phyloP scores from a whole-genome alignment of 2,329 filamentous ascomycete genomes.

The Hansfordia pulvinata region DNA sequence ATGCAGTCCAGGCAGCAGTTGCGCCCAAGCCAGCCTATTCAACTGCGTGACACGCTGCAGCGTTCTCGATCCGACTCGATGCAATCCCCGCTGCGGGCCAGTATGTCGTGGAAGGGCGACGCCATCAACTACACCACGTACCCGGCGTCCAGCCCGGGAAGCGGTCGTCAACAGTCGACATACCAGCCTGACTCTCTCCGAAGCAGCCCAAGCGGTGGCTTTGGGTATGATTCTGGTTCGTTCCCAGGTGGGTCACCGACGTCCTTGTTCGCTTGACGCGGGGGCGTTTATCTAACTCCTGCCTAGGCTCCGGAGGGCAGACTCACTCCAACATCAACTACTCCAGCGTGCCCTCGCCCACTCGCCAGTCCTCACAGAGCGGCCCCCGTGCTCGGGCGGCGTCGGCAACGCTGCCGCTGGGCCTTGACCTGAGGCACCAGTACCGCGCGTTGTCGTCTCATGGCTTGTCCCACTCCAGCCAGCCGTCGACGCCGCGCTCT shows the following conservation, averaged over 20 bases:
- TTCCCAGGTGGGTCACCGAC: conserved; percentile 32
- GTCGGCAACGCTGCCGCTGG: conserved; percentile 29
- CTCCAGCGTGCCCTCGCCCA: conserved; percentile 24
- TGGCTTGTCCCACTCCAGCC: background rate
- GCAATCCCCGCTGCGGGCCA: conserved; percentile 43
- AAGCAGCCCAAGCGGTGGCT: conserved; percentile 23
- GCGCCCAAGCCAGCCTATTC: conserved; percentile 42
- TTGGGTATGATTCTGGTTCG: conserved; percentile 34
- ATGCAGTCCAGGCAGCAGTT: conserved; percentile 30
- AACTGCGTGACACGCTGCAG: conserved; percentile 42
- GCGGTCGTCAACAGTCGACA: conserved; percentile 30
- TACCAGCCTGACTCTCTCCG: conserved; percentile 36
- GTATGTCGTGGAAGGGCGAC: conserved; percentile 51
- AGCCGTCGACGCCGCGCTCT: conserved; percentile 9
- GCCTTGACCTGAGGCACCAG: conserved; percentile 29
- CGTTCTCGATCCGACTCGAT: conserved; percentile 42
- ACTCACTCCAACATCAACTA: conserved; percentile 34
- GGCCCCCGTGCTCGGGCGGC: conserved; percentile 35
- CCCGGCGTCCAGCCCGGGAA: conserved; percentile 31
- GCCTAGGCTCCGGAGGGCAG: conserved; percentile 7
- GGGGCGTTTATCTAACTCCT: too few relatives aligned
- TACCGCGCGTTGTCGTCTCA: conserved; percentile 22
- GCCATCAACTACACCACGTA: conserved; percentile 43
- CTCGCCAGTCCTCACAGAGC: conserved; percentile 27
- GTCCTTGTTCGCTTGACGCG: too few relatives aligned